Base-by-base conservation (phyloP, 176 grass and related monocot species). In the Juncus effusus region DNA sequence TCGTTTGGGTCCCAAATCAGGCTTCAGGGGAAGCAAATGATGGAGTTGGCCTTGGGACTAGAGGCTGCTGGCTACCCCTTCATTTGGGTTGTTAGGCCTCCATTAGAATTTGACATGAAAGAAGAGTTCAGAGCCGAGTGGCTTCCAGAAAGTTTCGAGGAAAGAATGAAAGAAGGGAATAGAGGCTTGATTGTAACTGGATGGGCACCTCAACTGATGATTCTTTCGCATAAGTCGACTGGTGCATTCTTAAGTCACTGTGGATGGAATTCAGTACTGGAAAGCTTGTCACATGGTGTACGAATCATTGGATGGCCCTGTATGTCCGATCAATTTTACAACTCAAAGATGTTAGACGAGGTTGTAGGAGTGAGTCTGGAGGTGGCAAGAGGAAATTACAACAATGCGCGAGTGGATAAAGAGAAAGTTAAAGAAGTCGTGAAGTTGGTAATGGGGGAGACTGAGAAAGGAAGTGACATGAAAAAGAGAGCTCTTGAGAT, bases 231-330 rank as follows among this genome's bases (percentile, higher is more conserved):
- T 52, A 10, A 7, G 12, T 16, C 76, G 6, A 54, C 49, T 3
- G 64, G 76, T 11, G 76, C 66, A 39, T 79, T 79, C 51, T 11
- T 79, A 13, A 79, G 76, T 74, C 70, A 35, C 1, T 28, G 19
- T 28, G 19, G 19, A 28, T 28, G 19, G 19, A 28, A 28, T 28
- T 28, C 19, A 28, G 47, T 9, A 59, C 38, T 74, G 56, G 76
- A 79, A 58, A 72, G 66, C 54, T 45, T 72, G 42, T 60, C 13
- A 49, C 9, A 49, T 5, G 57, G 76, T 11, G 76, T 79, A 47
- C 76, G 64, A 5, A 79, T 79, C n/a, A 40, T 79, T 16, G 76
- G 50, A 19, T 79, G 77, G 77, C 67, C 77, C 11, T 67, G 70
- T 36, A 45, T 49, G 13, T 65, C 16, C n/a, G 77, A 79, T 16